A percentile compares a stretch with the other conserved stretches of the same genome.
These are phyloP conservation scores for Venturia effusa DNA, from an alignment of 2,329 filamentous ascomycete genomes.

Conservation along the genomic window DNA sequence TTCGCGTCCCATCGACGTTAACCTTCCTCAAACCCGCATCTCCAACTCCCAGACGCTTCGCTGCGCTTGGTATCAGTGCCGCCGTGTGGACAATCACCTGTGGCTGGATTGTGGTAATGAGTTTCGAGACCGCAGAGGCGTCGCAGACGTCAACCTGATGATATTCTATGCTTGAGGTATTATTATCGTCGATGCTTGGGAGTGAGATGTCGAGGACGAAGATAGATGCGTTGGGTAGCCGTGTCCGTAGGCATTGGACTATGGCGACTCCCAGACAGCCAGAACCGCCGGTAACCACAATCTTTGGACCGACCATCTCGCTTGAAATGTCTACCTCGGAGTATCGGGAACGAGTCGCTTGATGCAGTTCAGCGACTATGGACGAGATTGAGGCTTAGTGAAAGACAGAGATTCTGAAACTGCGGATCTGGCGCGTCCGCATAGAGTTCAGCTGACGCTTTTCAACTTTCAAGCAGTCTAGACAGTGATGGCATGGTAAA, in stretches of 20 bases:
- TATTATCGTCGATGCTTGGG: not conserved
- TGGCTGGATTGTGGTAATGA: not conserved
- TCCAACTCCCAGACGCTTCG: not conserved
- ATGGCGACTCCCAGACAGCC: not conserved
- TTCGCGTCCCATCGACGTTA: conserved; percentile 77
- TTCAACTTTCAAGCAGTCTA: too few species aligned
- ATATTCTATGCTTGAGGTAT: not conserved
- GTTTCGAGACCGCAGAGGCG: not conserved
- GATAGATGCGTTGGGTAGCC: not conserved
- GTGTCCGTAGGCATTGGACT: not conserved
- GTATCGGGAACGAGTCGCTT: not conserved
- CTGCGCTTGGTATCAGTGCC: not conserved
- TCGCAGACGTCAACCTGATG: not conserved
- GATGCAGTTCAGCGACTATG: not conserved
- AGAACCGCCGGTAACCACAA: not conserved
- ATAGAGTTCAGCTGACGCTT: too few species aligned
- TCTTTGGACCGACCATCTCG: not conserved
- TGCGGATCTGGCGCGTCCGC: too few species aligned
- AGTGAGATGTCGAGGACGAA: not conserved
- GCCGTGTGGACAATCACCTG: not conserved
- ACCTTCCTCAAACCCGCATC: conserved; percentile 32
- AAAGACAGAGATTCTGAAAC: not conserved
- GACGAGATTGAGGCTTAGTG: not conserved
- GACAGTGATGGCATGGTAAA: too few species aligned
- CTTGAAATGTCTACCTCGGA: not conserved